Percentiles rank a stretch among this genome's conserved stretches.
Evolutionary conservation across 2,329 filamentous ascomycete species (phyloP).

Genomic region (Ophiosphaerella narmari): DNA sequence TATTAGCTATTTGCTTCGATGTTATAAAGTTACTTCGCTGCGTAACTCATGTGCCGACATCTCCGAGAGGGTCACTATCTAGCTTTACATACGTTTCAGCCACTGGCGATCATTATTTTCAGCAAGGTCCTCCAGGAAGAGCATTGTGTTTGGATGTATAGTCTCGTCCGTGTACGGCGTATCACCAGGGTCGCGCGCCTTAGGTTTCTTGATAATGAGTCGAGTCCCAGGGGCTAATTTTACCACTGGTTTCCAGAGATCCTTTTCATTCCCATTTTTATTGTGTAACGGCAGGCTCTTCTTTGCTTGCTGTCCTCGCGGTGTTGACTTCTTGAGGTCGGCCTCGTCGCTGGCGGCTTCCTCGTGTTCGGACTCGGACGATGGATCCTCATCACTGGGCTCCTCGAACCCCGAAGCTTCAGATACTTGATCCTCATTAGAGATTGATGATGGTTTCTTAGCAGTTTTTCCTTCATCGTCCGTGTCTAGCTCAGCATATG

Average conservation of each 20-base stretch:
- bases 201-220: conserved; percentile 66
- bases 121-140: conserved; percentile 63
- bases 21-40: too few relatives aligned
- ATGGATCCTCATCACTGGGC: conserved; percentile 36
- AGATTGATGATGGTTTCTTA: conserved; percentile 19
- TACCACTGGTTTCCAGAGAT: conserved; percentile 62
- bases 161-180: conserved; percentile 61
- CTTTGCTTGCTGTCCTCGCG: conserved; percentile 23
- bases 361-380: conserved; percentile 40
- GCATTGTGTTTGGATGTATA: conserved; percentile 67
- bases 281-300: conserved; percentile 27
- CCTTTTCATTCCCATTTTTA: conserved; percentile 47
- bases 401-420: conserved; percentile 50
- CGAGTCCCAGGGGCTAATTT: conserved; percentile 63
- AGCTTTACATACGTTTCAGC: conserved; percentile 61
- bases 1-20: conserved; percentile 11
- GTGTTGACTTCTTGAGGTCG: conserved; percentile 33
- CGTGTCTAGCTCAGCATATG: conserved; percentile 41
- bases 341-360: conserved; percentile 34
- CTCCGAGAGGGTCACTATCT: too few relatives aligned
- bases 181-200: conserved; percentile 64
- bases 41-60: too few relatives aligned
- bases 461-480: conserved; percentile 27
- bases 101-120: conserved; percentile 66
- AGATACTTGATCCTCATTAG: conserved; percentile 42